A percentile compares a stretch with the other conserved stretches of the same genome.
phyloP scores from a whole-genome alignment of 1,284 basidiomycete species.

The Marasmius fiardii region DNA sequence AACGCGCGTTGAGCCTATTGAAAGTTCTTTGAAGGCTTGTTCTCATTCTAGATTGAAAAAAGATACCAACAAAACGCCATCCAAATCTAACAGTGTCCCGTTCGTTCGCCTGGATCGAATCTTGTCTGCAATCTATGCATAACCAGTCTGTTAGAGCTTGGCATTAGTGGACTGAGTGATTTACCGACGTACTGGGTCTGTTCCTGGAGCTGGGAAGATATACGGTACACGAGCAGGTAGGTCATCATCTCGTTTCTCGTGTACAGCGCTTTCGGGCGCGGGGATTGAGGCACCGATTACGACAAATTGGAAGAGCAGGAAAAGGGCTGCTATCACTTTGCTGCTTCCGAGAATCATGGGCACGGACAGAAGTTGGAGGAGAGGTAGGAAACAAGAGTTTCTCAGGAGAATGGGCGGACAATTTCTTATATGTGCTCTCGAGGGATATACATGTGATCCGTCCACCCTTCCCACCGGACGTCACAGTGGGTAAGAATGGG shows the following conservation, averaged over 20 bases:
- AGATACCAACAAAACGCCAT: constrained; percentile 27
- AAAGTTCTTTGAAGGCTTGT: not conserved
- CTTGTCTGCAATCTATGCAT: constrained; percentile 28
- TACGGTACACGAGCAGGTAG: constrained; percentile 33
- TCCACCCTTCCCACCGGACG: too few relatives aligned
- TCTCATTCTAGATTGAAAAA: not conserved
- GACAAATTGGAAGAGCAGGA: not conserved
- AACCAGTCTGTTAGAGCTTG: not conserved
- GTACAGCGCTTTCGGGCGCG: too few relatives aligned
- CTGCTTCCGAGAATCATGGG: constrained; percentile 2
- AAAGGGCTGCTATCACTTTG: not conserved
- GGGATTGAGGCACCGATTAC: not conserved
- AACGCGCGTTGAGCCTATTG: constrained; percentile 28
- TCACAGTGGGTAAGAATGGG: too few relatives aligned
- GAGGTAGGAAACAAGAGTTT: too few relatives aligned
- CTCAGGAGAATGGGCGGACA: too few relatives aligned
- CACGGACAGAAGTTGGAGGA: too few relatives aligned
- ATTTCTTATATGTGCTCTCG: too few relatives aligned
- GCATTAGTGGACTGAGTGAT: not conserved
- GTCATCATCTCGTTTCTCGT: constrained; percentile 24
- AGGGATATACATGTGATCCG: too few relatives aligned
- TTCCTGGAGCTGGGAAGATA: constrained; percentile 32
- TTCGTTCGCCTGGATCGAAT: constrained; percentile 28
- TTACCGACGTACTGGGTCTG: constrained; percentile 23
- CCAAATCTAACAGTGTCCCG: constrained; percentile 29